Percentiles rank a stretch among this genome's conserved stretches.
Evolutionary conservation across 169 alveolate species (phyloP).

Genomic region (Plasmodium gonderi): DNA sequence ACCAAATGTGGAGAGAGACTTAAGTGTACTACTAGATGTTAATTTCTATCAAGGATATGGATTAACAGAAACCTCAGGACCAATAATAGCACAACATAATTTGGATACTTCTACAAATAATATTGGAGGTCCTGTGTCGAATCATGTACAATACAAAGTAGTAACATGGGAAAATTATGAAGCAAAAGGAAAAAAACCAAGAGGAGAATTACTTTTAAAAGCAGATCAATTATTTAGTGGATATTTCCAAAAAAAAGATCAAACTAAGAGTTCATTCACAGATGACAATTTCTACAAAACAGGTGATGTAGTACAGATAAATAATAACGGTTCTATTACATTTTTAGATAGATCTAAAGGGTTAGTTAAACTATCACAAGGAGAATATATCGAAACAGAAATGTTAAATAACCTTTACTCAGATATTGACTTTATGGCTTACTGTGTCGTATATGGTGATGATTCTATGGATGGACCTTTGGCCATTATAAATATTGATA

Average conservation of each 20-base stretch:
- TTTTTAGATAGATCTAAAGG: conserved; percentile 95
- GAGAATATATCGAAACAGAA: conserved; percentile 92
- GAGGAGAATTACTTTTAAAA: conserved; percentile 94
- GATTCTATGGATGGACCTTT: conserved; percentile 62
- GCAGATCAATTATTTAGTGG: conserved; percentile 91
- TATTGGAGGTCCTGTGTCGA: conserved; percentile 37
- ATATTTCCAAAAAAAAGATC: conserved; percentile 90
- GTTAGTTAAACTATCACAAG: conserved; percentile 95
- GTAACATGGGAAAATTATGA: conserved; percentile 61
- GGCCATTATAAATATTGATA: conserved; percentile 35
- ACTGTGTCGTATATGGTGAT: conserved; percentile 71
- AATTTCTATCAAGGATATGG: conserved; percentile 59
- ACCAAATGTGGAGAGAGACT: conserved; percentile 18
- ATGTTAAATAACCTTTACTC: conserved; percentile 35
- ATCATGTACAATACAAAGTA: not conserved
- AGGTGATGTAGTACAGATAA: conserved; percentile 94
- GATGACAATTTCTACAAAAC: conserved; percentile 93
- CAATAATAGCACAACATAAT: conserved; percentile 5
- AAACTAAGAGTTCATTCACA: conserved; percentile 87
- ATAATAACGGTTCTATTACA: conserved; percentile 89
- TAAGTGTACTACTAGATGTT: not conserved
- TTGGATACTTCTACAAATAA: not conserved
- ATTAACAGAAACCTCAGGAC: conserved; percentile 55
- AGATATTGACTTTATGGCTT: conserved; percentile 5
- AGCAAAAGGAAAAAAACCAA: conserved; percentile 86